These are phyloP conservation scores for Fusarium tuaranense DNA, from an alignment of 2,329 filamentous ascomycete species.

Conservation along the genomic window DNA sequence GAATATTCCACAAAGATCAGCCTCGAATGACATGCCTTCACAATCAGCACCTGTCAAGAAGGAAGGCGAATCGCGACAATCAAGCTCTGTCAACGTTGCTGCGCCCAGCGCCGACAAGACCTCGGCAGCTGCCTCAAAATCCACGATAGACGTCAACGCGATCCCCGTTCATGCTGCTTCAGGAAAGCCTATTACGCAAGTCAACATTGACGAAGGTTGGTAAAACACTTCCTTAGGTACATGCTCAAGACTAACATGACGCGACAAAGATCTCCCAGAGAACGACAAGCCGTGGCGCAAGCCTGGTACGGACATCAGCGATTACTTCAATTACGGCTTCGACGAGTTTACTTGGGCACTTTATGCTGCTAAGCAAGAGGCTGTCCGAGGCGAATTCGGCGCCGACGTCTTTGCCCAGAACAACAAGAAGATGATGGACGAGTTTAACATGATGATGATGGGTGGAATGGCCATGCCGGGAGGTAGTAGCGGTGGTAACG, in stretches of 20 bases:
- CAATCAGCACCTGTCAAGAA: slow-evolving; percentile 62
- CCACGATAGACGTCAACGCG: slow-evolving; percentile 85
- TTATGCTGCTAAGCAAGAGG: slow-evolving; percentile 90
- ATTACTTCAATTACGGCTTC: slow-evolving; percentile 99
- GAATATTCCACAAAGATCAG: slow-evolving; percentile 72
- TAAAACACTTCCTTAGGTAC: not conserved
- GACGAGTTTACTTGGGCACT: slow-evolving; percentile 98
- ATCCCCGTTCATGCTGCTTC: slow-evolving; percentile 82
- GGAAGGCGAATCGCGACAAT: slow-evolving; percentile 54
- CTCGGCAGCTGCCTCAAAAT: slow-evolving; percentile 78
- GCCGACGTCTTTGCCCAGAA: slow-evolving; percentile 72
- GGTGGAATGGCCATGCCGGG: slow-evolving; percentile 58
- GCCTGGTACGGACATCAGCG: slow-evolving; percentile 92
- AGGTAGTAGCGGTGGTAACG: slow-evolving; percentile 48
- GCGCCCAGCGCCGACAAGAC: slow-evolving; percentile 64
- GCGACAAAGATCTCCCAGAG: slow-evolving; percentile 70
- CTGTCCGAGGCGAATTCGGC: slow-evolving; percentile 79
- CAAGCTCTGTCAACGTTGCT: slow-evolving; percentile 47
- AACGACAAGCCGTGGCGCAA: slow-evolving; percentile 96
- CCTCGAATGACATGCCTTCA: slow-evolving; percentile 61
- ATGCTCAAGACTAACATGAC: slow-evolving; percentile 10
- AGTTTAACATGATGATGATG: slow-evolving; percentile 79
- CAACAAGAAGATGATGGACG: slow-evolving; percentile 84
- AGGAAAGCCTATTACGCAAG: slow-evolving; percentile 83
- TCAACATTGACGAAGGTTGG: slow-evolving; percentile 77